Percentiles rank a stretch among this genome's conserved stretches.
Conservation (phyloP, 2,329 filamentous ascomycete genomes). For the Clathrospora elynae region DNA sequence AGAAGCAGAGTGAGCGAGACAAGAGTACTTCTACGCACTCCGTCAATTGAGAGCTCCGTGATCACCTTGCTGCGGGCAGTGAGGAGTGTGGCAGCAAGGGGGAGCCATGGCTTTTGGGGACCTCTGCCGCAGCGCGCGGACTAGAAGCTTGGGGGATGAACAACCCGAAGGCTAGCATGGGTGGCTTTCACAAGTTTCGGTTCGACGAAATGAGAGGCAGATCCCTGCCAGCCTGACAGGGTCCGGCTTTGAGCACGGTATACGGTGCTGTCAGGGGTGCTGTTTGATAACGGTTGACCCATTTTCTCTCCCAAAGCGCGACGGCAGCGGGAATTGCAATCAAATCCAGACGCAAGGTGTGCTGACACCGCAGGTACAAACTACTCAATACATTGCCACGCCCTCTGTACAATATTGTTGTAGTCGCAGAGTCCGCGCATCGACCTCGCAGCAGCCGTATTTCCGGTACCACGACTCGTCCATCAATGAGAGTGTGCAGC, state of each 20-base stretch:
- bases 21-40: conserved; percentile 29
- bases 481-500: conserved; percentile 19
- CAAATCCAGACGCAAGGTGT: conserved; percentile 9
- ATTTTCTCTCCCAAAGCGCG: conserved; percentile 4
- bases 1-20: conserved; percentile 23
- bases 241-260: conserved; percentile 34
- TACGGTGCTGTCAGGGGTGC: conserved; percentile 39
- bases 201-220: conserved; percentile 42
- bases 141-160: conserved; percentile 39
- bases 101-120: conserved; percentile 45
- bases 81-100: conserved; percentile 46
- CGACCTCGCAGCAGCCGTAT: conserved; percentile 18
- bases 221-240: conserved; percentile 41
- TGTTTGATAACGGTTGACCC: conserved; percentile 19
- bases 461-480: conserved; percentile 35
- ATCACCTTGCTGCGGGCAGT: conserved; percentile 48
- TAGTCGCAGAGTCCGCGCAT: conserved; percentile 1
- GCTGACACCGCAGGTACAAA: conserved; percentile 4
- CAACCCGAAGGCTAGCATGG: conserved; percentile 40
- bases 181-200: conserved; percentile 42
- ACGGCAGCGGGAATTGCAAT: conserved; percentile 17
- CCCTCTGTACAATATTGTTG: conserved; percentile 1
- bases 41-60: conserved; percentile 38
- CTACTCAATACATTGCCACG: conserved; percentile 5
- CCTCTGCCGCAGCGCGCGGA: conserved; percentile 37